Conservation (phyloP, 1,139 yeast species). For the Meyerozyma smithsonii region DNA sequence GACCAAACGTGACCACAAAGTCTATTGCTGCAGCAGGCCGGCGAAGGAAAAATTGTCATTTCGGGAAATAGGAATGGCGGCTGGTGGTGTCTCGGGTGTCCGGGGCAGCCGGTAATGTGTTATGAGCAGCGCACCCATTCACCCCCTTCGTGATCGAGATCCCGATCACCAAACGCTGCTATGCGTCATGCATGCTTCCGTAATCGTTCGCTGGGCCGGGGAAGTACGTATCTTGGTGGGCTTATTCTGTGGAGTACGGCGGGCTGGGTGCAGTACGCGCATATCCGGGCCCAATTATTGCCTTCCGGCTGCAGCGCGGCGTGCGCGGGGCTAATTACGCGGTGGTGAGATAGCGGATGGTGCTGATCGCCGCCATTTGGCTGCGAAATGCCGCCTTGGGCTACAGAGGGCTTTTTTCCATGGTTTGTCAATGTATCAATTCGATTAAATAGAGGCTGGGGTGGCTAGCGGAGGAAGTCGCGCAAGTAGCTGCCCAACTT, state of each 20-base stretch:
- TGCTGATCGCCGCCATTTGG: too few species aligned
- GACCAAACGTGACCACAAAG: too few species aligned
- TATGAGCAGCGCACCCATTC: background rate
- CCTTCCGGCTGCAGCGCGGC: too few species aligned
- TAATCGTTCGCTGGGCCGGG: background rate
- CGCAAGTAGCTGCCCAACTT: conserved; percentile 80
- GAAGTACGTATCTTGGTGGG: background rate
- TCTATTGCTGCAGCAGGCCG: too few species aligned
- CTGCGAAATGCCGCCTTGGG: too few species aligned
- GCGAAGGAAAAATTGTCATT: too few species aligned
- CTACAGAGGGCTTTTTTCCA: too few species aligned
- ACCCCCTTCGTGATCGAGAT: background rate
- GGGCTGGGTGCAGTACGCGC: background rate
- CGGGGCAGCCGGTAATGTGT: too few species aligned
- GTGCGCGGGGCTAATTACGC: too few species aligned
- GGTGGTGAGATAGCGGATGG: too few species aligned
- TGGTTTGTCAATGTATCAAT: background rate
- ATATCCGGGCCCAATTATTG: background rate
- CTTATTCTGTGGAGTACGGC: background rate
- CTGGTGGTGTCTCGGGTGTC: too few species aligned
- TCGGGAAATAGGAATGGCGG: too few species aligned
- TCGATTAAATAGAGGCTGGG: background rate
- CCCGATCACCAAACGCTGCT: background rate
- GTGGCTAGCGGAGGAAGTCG: conserved; percentile 59
- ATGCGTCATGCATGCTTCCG: background rate